A percentile compares a stretch with the other conserved stretches of the same genome.
phyloP scores from a whole-genome alignment of 768 basidiomycete species.

The Naganishia randhawae region DNA sequence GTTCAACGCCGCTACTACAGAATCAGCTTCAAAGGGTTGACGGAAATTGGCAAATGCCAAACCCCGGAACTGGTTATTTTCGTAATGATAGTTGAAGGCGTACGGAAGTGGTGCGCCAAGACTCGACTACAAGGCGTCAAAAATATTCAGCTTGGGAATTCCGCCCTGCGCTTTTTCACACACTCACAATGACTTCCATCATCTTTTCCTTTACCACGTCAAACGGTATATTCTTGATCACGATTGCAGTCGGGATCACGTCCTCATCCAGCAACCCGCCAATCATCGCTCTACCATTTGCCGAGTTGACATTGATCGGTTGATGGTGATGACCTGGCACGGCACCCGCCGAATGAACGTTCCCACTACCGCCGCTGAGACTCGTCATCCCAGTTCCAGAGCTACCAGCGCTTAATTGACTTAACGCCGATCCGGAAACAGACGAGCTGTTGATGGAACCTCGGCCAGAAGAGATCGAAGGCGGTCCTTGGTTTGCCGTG shows the following conservation, averaged over 20 bases:
- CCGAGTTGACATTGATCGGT: neutral
- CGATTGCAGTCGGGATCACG: slow-evolving; percentile 96
- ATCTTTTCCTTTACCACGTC: slow-evolving; percentile 95
- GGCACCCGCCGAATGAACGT: neutral
- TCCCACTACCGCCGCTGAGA: neutral
- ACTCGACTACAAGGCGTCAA: slow-evolving; percentile 61
- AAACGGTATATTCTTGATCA: slow-evolving; percentile 99
- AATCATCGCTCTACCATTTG: slow-evolving; percentile 16
- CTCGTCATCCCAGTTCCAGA: slow-evolving; percentile 8
- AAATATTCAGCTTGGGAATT: slow-evolving; percentile 19
- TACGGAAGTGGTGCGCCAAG: slow-evolving; percentile 92
- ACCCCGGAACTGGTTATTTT: slow-evolving; percentile 94
- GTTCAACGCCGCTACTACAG: slow-evolving; percentile 80
- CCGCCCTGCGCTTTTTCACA: neutral
- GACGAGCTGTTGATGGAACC: neutral
- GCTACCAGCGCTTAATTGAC: slow-evolving; percentile 16
- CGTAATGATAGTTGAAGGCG: slow-evolving; percentile 98
- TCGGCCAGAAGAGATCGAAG: slow-evolving; percentile 4
- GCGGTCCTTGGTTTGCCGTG: neutral
- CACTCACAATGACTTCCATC: slow-evolving; percentile 87
- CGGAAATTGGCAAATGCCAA: slow-evolving; percentile 98
- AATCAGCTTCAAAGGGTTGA: slow-evolving; percentile 82
- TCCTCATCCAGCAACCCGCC: slow-evolving; percentile 53
- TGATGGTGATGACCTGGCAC: neutral
- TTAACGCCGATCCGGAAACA: neutral